A percentile compares a stretch with the other conserved stretches of the same genome.
Evolutionary conservation across 345 rosid species (phyloP).

Genomic region (Citrus glauca): DNA sequence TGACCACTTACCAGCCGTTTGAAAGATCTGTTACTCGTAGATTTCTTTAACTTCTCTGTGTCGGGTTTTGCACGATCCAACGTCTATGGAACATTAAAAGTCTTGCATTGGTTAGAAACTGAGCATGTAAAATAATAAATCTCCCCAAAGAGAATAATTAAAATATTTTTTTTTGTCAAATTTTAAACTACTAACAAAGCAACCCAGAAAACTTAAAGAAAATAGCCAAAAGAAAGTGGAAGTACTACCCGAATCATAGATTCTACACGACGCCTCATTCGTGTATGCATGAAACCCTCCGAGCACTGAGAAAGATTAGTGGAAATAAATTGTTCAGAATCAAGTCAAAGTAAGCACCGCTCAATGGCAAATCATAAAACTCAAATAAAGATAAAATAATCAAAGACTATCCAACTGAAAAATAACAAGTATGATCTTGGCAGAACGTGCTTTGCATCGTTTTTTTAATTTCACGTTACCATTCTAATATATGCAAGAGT

Average conservation of each 20-base stretch:
- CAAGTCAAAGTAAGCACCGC: neutral
- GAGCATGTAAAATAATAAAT: neutral
- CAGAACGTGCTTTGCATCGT: neutral
- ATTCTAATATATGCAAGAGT: neutral
- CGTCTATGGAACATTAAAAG: constrained; percentile 30
- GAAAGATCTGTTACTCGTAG: constrained; percentile 49
- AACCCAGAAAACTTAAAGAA: neutral
- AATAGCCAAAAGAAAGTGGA: neutral
- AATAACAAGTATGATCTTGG: too few species aligned
- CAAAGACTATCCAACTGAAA: too few species aligned
- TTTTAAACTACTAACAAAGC: neutral
- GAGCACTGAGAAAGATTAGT: constrained; percentile 53
- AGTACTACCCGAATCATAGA: constrained; percentile 73
- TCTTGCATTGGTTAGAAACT: neutral
- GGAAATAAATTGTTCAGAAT: constrained; percentile 6
- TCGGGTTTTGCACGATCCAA: constrained; percentile 70
- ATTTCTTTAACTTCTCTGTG: constrained; percentile 33
- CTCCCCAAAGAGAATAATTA: neutral
- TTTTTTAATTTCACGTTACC: too few species aligned
- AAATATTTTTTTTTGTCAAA: neutral
- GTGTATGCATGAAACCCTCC: constrained; percentile 94
- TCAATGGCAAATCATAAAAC: neutral
- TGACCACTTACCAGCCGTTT: constrained; percentile 50
- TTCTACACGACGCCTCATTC: constrained; percentile 94
- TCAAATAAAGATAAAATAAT: neutral